Evolutionary conservation across 441 rosid genomes (phyloP).

Genomic region (Lepidium campestre): DNA sequence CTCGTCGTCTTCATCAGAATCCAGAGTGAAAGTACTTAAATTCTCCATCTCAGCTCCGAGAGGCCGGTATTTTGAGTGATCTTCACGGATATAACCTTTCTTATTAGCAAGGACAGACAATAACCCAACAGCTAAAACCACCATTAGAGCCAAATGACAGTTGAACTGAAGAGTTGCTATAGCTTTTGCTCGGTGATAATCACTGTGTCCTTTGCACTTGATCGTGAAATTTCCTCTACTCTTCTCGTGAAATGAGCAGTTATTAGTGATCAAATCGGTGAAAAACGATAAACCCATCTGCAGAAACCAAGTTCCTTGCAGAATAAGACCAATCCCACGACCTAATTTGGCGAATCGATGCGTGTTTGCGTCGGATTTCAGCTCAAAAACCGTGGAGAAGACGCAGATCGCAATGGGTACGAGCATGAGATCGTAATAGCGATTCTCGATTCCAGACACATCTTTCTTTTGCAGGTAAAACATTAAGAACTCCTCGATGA

Average conservation of each 20-base stretch:
- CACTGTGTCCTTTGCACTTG: slow-evolving; percentile 66
- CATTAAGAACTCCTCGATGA: slow-evolving; percentile 65
- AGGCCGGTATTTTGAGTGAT: slow-evolving; percentile 46
- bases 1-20: slow-evolving; percentile 64
- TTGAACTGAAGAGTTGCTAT: slow-evolving; percentile 91
- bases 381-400: slow-evolving; percentile 47
- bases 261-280: slow-evolving; percentile 54
- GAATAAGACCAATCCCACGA: slow-evolving; percentile 67
- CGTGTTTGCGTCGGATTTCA: slow-evolving; percentile 30
- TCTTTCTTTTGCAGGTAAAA: slow-evolving; percentile 72
- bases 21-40: slow-evolving; percentile 52
- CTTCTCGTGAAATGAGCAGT: slow-evolving; percentile 58
- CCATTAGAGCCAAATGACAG: slow-evolving; percentile 78
- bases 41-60: slow-evolving; percentile 61
- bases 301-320: slow-evolving; percentile 87
- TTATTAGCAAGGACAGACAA: slow-evolving; percentile 46
- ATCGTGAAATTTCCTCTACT: slow-evolving; percentile 78
- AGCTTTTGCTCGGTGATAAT: slow-evolving; percentile 82
- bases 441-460: slow-evolving; percentile 64
- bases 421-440: slow-evolving; percentile 75
- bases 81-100: slow-evolving; percentile 33
- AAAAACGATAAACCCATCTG: slow-evolving; percentile 90
- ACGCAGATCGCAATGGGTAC: slow-evolving; percentile 63
- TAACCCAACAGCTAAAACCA: slow-evolving; percentile 38
- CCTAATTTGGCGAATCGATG: slow-evolving; percentile 38